Base-by-base conservation (phyloP, 106 monocot genomes). In the Dendrobium chrysotoxum region DNA sequence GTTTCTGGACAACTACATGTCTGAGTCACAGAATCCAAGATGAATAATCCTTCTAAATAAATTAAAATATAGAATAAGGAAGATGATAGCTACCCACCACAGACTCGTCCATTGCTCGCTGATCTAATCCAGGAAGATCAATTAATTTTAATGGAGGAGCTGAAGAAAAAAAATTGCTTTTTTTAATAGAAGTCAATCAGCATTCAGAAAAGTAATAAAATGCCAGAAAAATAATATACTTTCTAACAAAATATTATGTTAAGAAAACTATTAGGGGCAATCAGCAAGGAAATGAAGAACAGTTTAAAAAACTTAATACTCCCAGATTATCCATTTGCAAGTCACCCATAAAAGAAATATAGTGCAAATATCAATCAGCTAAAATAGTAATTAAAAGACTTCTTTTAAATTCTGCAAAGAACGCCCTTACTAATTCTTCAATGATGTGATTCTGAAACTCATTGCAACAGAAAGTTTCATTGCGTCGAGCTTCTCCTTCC, bases 111-210 rank as follows among this genome's bases (percentile, higher is more conserved):
- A 95, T 88, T 30, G 86, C 91, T 66, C 93, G 57, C 79, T 93
- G 93, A 71, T 93, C 95, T 82, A 95, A 78, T 17, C 95, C 95
- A 76, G 95, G 95, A 39, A 95, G 82, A 82, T 95, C 95, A 72
- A 95, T 85, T 84, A 95, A 81, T 85, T 95, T 95, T 79, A 95
- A 83, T 53, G 95, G 95, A 75, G 95, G 95, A 77, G 93, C 95
- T 95, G 91, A 71, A 23, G 66, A 78, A 70, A 68, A 54, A 28
- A 82, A 82, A 79, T 64, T 28, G 30, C 76, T 31, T 41, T 21
- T 42, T 86, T 77, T 83, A 76, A 76, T 72, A 50, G 26, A 20
- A 74, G 38, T 42, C 1, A 17, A 70, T 31, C 35, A 70, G 15
- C 15, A 70, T 70, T 70, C 7, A 30, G 11, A 6, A 4, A 35